Conservation (phyloP, 495 filamentous ascomycete genomes). For the Xylaria sp. region DNA sequence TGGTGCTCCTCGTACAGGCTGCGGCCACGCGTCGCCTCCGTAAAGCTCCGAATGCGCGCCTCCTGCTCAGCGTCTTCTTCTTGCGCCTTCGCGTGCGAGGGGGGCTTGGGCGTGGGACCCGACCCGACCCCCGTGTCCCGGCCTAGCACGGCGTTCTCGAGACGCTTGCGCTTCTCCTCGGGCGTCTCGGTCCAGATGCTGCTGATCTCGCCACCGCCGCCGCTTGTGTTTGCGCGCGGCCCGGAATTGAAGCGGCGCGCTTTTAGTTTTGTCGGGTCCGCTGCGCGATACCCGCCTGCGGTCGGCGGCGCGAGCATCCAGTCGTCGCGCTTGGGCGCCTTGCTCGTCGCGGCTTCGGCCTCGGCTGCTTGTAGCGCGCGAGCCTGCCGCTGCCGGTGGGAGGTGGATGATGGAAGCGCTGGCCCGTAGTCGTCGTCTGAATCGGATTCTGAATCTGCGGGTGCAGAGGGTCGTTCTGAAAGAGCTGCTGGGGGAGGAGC, state of each 20-base stretch:
- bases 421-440: constrained; percentile 72
- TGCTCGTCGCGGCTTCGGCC: constrained; percentile 35
- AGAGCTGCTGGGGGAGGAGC: constrained; percentile 52
- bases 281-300: constrained; percentile 64
- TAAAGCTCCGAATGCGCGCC: constrained; percentile 43
- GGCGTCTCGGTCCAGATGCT: constrained; percentile 92
- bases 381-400: constrained; percentile 34
- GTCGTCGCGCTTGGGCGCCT: constrained; percentile 69
- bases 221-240: constrained; percentile 34
- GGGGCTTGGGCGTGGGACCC: no score
- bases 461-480: constrained; percentile 45
- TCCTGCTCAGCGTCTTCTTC: constrained; percentile 54
- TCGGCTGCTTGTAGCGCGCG: constrained; percentile 32
- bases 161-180: constrained; percentile 79
- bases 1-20: constrained; percentile 71
- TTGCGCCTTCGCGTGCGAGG: not conserved
- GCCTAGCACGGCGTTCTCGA: constrained; percentile 88
- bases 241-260: constrained; percentile 86
- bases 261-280: constrained; percentile 82
- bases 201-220: constrained; percentile 55
- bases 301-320: constrained; percentile 95
- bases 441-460: constrained; percentile 39
- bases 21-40: constrained; percentile 62
- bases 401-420: constrained; percentile 66
- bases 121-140: no score